A percentile compares a stretch with the other conserved stretches of the same genome.
Conservation (phyloP, 768 basidiomycete genomes). For the Naganishia vishniacii region DNA sequence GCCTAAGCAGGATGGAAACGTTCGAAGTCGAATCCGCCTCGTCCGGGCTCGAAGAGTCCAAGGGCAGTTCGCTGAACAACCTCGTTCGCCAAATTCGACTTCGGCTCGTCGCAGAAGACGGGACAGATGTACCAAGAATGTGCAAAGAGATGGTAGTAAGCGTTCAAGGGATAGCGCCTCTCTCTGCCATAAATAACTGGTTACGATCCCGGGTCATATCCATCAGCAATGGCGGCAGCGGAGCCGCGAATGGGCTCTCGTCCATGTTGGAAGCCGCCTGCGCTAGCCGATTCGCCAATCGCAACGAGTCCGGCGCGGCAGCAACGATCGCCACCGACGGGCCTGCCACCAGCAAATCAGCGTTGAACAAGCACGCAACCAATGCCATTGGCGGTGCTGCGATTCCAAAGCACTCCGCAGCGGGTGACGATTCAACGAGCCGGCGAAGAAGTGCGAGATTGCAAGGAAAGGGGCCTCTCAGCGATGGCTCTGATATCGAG, state of each 20-base stretch:
- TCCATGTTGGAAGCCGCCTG: slow-evolving; percentile 81
- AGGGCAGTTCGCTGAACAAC: slow-evolving; percentile 80
- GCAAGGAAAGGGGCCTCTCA: slow-evolving; percentile 56
- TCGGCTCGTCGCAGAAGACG: slow-evolving; percentile 80
- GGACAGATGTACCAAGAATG: slow-evolving; percentile 79
- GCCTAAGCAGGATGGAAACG: slow-evolving; percentile 85
- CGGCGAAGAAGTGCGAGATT: slow-evolving; percentile 78
- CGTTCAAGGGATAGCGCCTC: slow-evolving; percentile 95
- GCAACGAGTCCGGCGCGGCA: slow-evolving; percentile 31
- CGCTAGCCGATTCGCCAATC: slow-evolving; percentile 57
- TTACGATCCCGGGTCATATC: slow-evolving; percentile 54
- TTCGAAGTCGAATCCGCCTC: slow-evolving; percentile 90
- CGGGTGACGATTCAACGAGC: slow-evolving; percentile 43
- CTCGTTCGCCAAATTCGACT: slow-evolving; percentile 89
- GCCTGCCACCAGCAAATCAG: slow-evolving; percentile 43
- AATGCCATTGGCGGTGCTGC: not conserved
- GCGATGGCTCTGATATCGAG: slow-evolving; percentile 21
- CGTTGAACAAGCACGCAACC: not conserved
- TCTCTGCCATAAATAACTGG: slow-evolving; percentile 95
- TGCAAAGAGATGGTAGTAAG: slow-evolving; percentile 79
- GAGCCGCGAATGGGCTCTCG: slow-evolving; percentile 56
- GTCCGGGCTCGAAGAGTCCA: slow-evolving; percentile 60
- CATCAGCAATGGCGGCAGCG: slow-evolving; percentile 51
- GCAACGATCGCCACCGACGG: too few species aligned
- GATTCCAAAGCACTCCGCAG: not conserved